Base-by-base conservation (phyloP, 768 basidiomycete species). In the Auricularia sp. region DNA sequence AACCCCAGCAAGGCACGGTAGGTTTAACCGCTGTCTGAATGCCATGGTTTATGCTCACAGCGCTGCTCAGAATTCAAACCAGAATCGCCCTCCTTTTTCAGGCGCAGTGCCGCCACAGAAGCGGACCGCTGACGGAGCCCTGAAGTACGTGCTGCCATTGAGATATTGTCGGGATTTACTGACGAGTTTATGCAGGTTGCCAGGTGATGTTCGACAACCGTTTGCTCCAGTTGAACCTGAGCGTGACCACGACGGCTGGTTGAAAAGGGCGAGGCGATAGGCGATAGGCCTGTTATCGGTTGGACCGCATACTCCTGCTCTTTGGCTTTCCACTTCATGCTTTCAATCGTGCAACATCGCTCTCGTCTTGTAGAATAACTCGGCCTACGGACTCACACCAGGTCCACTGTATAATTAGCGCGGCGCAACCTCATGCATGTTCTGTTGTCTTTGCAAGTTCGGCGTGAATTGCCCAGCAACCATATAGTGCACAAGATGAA, bases 1-100 rank as follows among this genome's bases (percentile, higher is more conserved):
- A 82, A 69, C 80, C 80, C 64, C 80, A 81, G 0, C 72, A 79
- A 61, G 81, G 78, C 29, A 72, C 77, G 73, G 83, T 83, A 68
- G 7, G 77, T 72, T 24, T 37, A 18, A 4, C 14, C 33, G 8
- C 47, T 11, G 47, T 51, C 6, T 18, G 10, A 18, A 5, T 11
- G 47, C 11, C 18, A 51, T 21, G 47, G 6, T 51, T 16, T 45
- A 45, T 51, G 47, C 47, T 16, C 10, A 51, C 6, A 51, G 18
- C 21, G 10, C 47, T 8, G 7, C 39, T 42, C 13, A 42, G 39
- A 42, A 14, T 18, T 51, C 16, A 18, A 51, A 21, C 21, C 47
- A 51, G 47, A 51, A 51, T 18, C 10, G 5, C 6, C 16, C 47
- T 18, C 18, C 47, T 10, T 16, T 51, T 42, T 14, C 39, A 42